Evolutionary conservation across 768 basidiomycete genomes (phyloP).

Genomic region (Rhizopogon roseolus): DNA sequence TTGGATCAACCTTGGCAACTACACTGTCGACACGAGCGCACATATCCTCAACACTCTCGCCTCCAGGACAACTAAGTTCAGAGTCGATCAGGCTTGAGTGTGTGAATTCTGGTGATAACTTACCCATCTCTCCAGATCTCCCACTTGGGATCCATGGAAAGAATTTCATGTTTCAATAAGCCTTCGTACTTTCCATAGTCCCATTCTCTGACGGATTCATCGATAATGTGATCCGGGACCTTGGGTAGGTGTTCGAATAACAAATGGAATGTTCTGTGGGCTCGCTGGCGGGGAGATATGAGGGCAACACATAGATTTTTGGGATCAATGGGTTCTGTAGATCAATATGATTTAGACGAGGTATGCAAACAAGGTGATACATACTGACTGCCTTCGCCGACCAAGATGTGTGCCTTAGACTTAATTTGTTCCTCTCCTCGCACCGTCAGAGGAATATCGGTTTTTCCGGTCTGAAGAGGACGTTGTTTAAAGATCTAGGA

Average conservation of each 20-base stretch:
- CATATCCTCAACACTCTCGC: constrained; percentile 84
- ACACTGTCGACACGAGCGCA: constrained; percentile 69
- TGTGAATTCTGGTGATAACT: constrained; percentile 10
- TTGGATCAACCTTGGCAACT: constrained; percentile 53
- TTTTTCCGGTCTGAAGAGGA: constrained; percentile 66
- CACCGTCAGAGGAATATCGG: constrained; percentile 83
- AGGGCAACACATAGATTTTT: constrained; percentile 68
- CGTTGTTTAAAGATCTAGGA: constrained; percentile 1
- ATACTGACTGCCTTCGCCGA: constrained; percentile 73
- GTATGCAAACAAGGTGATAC: not conserved
- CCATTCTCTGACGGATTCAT: constrained; percentile 78
- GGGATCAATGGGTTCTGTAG: constrained; percentile 71
- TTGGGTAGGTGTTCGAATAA: constrained; percentile 52
- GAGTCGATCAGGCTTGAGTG: constrained; percentile 1
- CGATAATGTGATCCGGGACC: constrained; percentile 48
- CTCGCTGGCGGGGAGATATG: constrained; percentile 85
- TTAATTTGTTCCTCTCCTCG: constrained; percentile 70
- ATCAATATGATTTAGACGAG: not conserved
- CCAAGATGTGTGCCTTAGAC: constrained; percentile 56
- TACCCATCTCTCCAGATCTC: constrained; percentile 85
- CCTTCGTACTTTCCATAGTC: constrained; percentile 94
- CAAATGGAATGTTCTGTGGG: constrained; percentile 81
- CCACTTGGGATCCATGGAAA: constrained; percentile 58
- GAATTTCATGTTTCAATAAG: constrained; percentile 72
- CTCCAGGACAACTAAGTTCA: constrained; percentile 69